These are phyloP conservation scores for Chloris gayana DNA, from an alignment of 176 grass and related monocot species.

Conservation along the genomic window DNA sequence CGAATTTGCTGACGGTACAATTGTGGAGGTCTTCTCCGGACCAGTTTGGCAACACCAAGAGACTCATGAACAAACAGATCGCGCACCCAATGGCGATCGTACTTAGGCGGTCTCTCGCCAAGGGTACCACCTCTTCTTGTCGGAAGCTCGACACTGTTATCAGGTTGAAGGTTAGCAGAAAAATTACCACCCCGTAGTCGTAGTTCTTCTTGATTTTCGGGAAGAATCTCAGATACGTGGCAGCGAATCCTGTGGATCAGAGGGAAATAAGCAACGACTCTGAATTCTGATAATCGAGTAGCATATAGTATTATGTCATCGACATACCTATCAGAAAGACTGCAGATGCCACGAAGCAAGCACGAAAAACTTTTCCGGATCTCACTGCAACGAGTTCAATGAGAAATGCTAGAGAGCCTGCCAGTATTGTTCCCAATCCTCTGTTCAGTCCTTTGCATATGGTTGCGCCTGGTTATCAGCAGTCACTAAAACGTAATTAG, in stretches of 20 bases:
- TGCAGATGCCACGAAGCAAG: constrained; percentile 67
- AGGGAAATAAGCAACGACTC: not conserved
- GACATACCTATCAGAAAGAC: constrained; percentile 77
- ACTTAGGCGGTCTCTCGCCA: constrained; percentile 73
- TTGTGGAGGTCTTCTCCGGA: constrained; percentile 90
- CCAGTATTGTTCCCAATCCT: constrained; percentile 80
- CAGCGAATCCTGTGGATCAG: constrained; percentile 59
- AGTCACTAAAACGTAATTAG: not conserved
- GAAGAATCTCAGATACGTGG: constrained; percentile 87
- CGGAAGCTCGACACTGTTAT: constrained; percentile 95
- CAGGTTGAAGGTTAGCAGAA: constrained; percentile 94
- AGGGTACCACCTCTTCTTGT: constrained; percentile 57
- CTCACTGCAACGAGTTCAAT: constrained; percentile 75
- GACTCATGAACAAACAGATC: constrained; percentile 87
- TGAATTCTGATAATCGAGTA: not conserved
- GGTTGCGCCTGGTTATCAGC: constrained; percentile 62
- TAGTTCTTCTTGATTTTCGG: constrained; percentile 93
- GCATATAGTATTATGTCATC: not conserved
- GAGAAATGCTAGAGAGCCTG: constrained; percentile 81
- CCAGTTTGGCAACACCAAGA: constrained; percentile 88
- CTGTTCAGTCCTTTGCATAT: constrained; percentile 96
- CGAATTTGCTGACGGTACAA: constrained; percentile 71
- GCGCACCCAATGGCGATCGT: constrained; percentile 85
- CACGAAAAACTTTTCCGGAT: constrained; percentile 60
- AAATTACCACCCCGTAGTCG: constrained; percentile 89